A percentile compares a stretch with the other conserved stretches of the same genome.
Evolutionary conservation across 345 rosid genomes (phyloP).

Genomic region (Rhodamnia rubescens): DNA sequence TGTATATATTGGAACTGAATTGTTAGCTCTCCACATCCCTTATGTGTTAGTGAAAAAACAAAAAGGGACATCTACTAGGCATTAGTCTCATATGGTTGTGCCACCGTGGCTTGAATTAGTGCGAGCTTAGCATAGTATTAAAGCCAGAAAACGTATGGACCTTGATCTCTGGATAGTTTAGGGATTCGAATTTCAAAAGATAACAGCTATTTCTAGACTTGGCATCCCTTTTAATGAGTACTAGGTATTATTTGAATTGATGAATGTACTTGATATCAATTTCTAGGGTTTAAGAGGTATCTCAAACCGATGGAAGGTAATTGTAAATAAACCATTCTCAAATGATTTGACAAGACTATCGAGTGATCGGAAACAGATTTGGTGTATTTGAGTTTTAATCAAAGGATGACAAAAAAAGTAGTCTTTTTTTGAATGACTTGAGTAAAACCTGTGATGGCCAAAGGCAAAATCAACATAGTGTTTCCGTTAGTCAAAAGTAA

Average conservation of each 20-base stretch:
- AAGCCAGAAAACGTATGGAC: too few relatives aligned
- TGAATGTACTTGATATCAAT: background rate
- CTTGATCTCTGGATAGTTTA: too few relatives aligned
- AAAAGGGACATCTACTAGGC: too few relatives aligned
- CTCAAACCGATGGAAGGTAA: background rate
- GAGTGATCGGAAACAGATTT: background rate
- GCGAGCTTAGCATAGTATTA: too few relatives aligned
- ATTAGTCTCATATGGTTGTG: too few relatives aligned
- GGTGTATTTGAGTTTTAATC: background rate
- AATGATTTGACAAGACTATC: background rate
- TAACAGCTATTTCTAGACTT: background rate
- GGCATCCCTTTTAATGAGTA: background rate
- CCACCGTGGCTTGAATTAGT: too few relatives aligned
- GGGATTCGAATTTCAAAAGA: background rate
- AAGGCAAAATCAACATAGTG: background rate
- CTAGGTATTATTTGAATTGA: background rate
- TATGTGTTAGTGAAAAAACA: too few relatives aligned
- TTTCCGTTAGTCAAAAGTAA: background rate
- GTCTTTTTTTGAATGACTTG: background rate
- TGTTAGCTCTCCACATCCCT: background rate
- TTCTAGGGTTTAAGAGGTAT: background rate
- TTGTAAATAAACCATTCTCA: background rate
- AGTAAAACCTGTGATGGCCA: background rate
- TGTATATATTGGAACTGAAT: background rate
- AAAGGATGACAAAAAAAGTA: background rate